Percentiles rank a stretch among this genome's conserved stretches.
Conservation (phyloP, 2,329 filamentous ascomycete genomes). For the Rhynchosporium agropyri region DNA sequence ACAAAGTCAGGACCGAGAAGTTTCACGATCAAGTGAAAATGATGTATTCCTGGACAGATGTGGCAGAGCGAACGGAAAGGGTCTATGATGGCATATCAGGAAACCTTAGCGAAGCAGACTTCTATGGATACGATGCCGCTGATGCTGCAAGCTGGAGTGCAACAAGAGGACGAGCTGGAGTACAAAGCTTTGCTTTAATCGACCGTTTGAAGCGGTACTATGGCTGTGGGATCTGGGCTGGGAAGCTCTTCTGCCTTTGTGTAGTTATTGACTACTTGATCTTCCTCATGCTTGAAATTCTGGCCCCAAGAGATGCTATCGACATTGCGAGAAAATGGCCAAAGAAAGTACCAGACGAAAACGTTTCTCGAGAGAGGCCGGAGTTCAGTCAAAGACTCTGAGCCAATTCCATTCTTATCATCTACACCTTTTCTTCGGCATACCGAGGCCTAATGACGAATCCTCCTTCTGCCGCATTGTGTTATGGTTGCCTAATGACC, state of each 20-base stretch:
- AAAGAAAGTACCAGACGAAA: constrained; percentile 57
- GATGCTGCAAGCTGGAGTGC: constrained; percentile 66
- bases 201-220: constrained; percentile 96
- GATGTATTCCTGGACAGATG: constrained; percentile 99
- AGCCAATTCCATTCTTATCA: not conserved
- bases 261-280: constrained; percentile 93
- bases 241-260: constrained; percentile 94
- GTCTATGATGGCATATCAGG: constrained; percentile 94
- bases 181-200: constrained; percentile 88
- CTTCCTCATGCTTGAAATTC: constrained; percentile 84
- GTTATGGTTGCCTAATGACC: not conserved
- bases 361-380: constrained; percentile 10
- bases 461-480: not conserved
- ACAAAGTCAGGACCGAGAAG: constrained; percentile 84
- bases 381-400: constrained; percentile 6
- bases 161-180: constrained; percentile 66
- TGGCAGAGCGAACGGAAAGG: constrained; percentile 88
- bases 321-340: constrained; percentile 94
- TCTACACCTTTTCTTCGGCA: not conserved
- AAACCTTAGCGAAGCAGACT: constrained; percentile 81
- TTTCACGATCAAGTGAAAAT: constrained; percentile 97
- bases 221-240: constrained; percentile 97
- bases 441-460: not conserved
- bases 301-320: constrained; percentile 81
- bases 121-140: constrained; percentile 78